Evolutionary conservation across 768 basidiomycete species (phyloP).

Genomic region (Amylocystis lapponica): DNA sequence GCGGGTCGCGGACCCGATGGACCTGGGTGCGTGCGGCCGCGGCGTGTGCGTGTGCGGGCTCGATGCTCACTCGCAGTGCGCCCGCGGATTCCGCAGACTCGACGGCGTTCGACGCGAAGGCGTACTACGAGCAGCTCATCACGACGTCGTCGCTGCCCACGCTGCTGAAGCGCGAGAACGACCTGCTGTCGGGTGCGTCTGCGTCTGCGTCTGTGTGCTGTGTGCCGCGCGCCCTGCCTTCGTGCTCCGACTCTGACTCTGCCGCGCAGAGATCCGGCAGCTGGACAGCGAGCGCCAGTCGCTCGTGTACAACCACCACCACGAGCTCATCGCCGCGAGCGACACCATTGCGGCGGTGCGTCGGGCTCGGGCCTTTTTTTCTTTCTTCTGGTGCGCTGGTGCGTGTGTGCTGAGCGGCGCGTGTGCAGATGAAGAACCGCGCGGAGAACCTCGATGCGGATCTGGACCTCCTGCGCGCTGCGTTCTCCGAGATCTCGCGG

Average conservation of each 20-base stretch:
- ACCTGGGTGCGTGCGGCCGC: slow-evolving; percentile 48
- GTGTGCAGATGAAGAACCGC: slow-evolving; percentile 72
- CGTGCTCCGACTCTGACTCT: neutral
- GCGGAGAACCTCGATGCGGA: slow-evolving; percentile 84
- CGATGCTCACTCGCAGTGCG: neutral
- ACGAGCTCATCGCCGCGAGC: slow-evolving; percentile 89
- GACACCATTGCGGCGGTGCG: slow-evolving; percentile 84
- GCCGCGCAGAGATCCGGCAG: slow-evolving; percentile 67
- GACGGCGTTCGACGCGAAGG: slow-evolving; percentile 71
- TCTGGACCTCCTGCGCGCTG: slow-evolving; percentile 71
- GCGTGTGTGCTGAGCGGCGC: neutral
- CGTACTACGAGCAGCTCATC: slow-evolving; percentile 83
- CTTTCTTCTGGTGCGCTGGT: neutral
- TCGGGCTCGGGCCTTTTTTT: too few species aligned
- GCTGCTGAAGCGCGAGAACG: slow-evolving; percentile 77
- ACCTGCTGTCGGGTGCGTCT: slow-evolving; percentile 60
- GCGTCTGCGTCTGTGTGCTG: neutral
- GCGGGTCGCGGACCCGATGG: slow-evolving; percentile 71
- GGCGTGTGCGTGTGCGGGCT: neutral
- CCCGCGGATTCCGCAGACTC: slow-evolving; percentile 52
- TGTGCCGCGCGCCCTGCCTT: neutral
- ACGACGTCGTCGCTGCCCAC: slow-evolving; percentile 70
- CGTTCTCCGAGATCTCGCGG: slow-evolving; percentile 84
- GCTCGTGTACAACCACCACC: slow-evolving; percentile 92
- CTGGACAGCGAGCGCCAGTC: slow-evolving; percentile 86